Evolutionary conservation across 2,329 filamentous ascomycete genomes (phyloP), one percentile per base, ranked within the genome.

Genomic region (Penicillium sp.): DNA sequence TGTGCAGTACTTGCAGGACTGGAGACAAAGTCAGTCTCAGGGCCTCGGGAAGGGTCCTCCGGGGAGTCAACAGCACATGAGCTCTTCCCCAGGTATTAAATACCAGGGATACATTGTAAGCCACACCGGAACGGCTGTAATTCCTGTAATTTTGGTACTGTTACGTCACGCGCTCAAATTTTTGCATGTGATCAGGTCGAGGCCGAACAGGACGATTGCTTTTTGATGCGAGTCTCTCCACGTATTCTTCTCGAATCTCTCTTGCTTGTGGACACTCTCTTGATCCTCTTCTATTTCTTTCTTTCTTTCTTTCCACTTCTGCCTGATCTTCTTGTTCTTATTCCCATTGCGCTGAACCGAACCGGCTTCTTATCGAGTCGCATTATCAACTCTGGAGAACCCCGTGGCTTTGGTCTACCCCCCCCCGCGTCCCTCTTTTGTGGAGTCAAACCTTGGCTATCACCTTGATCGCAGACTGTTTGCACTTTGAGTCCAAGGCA

Each of bases 81-180:
- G 54, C 54, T 53, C 34, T 41, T 38, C 54, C 40, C 60, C 54
- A 53, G 61, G 48, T 31, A 41, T 45, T 60, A 62, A 47, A 57
- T 57, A 57, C 62, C 31, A n/a, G 38, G 21, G 25, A 23, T 27
- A 45, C 21, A 19, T 29, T 31, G 8, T 23, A 25, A 43, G 21
- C 40, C 39, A 55, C 44, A 23, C 8, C 19, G 41, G 55, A 55
- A 29, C 40, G 19, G n/a, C 33, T 25, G 54, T 57, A 44, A 33
- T 49, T 40, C 47, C 1, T 4, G 65, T 68, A 69, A 61, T 62
- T 65, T 64, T 61, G 51, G 70, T 73, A 72, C 46, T 55, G 51
- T 69, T 72, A 72, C 69, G 65, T 72, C 70, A 73, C 70, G 70
- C 70, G 70, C 68, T 66, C 67, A 64, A 64, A 68, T 69, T 72